phyloP scores from a whole-genome alignment of 129 eudicot genomes.

The Artemisia annua region DNA sequence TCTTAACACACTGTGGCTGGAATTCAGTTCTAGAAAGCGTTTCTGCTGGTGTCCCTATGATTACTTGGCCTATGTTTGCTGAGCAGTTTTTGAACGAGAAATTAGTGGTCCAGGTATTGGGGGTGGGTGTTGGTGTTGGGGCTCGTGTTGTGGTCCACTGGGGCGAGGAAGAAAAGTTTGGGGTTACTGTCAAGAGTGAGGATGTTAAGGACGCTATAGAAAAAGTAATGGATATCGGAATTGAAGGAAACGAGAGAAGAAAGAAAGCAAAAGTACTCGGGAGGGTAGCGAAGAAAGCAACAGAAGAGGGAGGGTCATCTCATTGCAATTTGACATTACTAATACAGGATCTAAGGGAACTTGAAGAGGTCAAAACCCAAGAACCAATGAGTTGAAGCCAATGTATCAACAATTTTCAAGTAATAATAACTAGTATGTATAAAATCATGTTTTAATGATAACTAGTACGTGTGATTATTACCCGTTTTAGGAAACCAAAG shows the following conservation, averaged over 20 bases:
- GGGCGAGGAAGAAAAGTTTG: conserved; percentile 26
- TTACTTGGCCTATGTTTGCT: conserved; percentile 36
- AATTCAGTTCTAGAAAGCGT: conserved; percentile 31
- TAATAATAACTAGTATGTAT: no score
- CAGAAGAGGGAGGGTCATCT: conserved; percentile 37
- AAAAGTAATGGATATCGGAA: conserved; percentile 16
- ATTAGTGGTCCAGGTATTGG: conserved; percentile 24
- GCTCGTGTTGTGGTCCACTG: conserved; percentile 29
- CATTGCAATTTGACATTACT: conserved; percentile 28
- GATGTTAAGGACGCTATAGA: conserved; percentile 26
- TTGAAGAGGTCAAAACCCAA: conserved; percentile 6
- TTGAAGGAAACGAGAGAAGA: conserved; percentile 28
- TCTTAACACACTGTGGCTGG: conserved; percentile 37
- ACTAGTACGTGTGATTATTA: no score
- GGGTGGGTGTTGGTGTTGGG: conserved; percentile 30
- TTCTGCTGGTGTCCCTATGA: conserved; percentile 28
- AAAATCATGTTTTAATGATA: no score
- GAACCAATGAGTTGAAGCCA: not conserved
- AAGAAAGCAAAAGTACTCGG: conserved; percentile 17
- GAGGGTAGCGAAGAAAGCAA: conserved; percentile 15
- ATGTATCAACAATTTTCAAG: not conserved
- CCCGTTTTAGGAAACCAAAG: no score
- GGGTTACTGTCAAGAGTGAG: conserved; percentile 31
- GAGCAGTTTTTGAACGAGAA: conserved; percentile 41
- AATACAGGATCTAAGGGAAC: conserved; percentile 26